phyloP scores from a whole-genome alignment of 164 flowering plant species.

The Nymphaea colorata region DNA sequence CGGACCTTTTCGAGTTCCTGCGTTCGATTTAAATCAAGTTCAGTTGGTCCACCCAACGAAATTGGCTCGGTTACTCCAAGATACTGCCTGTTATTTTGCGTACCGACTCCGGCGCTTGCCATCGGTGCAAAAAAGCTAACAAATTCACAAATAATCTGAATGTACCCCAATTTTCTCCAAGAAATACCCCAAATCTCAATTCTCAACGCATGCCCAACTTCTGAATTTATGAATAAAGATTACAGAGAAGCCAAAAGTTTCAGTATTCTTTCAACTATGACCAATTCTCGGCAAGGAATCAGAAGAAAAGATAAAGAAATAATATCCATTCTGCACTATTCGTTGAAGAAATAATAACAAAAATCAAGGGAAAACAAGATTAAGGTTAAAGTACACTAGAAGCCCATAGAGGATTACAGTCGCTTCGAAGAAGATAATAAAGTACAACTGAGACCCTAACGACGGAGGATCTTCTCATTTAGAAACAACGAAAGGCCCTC shows the following conservation, averaged over 20 bases:
- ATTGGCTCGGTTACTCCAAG: conserved; percentile 40
- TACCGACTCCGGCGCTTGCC: conserved; percentile 12
- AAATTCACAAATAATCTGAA: background rate
- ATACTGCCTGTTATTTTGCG: conserved; percentile 10
- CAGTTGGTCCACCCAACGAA: conserved; percentile 40
- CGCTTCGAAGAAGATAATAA: background rate
- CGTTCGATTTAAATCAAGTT: conserved; percentile 26
- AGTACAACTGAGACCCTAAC: background rate
- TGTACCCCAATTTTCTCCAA: background rate
- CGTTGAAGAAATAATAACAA: background rate
- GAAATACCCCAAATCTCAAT: background rate
- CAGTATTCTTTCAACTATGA: background rate
- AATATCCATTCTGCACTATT: background rate
- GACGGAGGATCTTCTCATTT: background rate
- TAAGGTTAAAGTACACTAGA: background rate
- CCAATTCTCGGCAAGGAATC: background rate
- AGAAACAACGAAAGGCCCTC: background rate
- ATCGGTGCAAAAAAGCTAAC: conserved; percentile 1
- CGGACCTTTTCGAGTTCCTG: conserved; percentile 44
- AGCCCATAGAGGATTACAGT: background rate
- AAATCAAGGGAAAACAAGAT: background rate
- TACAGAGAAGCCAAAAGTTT: background rate
- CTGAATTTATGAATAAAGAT: background rate
- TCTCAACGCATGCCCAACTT: background rate
- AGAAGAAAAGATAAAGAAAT: background rate